Evolutionary conservation across 2,329 filamentous ascomycete species (phyloP).

Genomic region (Emericellopsis cladophorae): DNA sequence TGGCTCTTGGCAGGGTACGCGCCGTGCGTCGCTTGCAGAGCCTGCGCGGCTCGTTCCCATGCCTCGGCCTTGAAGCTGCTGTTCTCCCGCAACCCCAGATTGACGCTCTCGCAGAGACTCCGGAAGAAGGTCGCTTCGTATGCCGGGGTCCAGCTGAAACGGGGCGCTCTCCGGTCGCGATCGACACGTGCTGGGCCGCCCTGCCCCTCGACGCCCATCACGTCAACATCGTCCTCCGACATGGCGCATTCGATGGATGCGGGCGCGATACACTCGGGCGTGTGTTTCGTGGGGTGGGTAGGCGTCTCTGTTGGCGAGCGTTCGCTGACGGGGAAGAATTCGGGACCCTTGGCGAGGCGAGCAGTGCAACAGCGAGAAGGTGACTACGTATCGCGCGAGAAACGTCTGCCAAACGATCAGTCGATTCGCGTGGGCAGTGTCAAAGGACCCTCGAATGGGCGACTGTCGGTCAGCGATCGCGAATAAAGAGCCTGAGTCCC

Average conservation of each 20-base stretch:
- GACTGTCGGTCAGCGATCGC: no score
- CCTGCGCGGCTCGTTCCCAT: constrained; percentile 43
- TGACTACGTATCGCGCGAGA: no score
- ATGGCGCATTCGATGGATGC: constrained; percentile 8
- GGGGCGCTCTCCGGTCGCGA: constrained; percentile 30
- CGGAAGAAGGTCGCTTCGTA: constrained; percentile 50
- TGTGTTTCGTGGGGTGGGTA: no score
- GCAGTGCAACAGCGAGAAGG: no score
- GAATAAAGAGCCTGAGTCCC: neutral
- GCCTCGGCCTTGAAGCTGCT: constrained; percentile 50
- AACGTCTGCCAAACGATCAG: no score
- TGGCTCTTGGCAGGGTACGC: constrained; percentile 48
- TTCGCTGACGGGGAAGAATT: no score
- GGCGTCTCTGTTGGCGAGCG: no score
- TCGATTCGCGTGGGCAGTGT: no score
- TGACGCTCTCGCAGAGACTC: constrained; percentile 46
- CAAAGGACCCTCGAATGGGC: no score
- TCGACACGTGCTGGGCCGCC: constrained; percentile 17
- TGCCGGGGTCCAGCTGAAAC: constrained; percentile 46
- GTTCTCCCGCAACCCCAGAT: constrained; percentile 41
- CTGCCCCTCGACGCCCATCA: constrained; percentile 21
- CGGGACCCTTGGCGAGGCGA: no score
- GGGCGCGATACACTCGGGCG: neutral
- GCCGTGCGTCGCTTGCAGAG: constrained; percentile 39
- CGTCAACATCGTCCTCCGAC: constrained; percentile 25